Conservation (phyloP, 2,329 filamentous ascomycete species). For the Pseudopithomyces chartarum region DNA sequence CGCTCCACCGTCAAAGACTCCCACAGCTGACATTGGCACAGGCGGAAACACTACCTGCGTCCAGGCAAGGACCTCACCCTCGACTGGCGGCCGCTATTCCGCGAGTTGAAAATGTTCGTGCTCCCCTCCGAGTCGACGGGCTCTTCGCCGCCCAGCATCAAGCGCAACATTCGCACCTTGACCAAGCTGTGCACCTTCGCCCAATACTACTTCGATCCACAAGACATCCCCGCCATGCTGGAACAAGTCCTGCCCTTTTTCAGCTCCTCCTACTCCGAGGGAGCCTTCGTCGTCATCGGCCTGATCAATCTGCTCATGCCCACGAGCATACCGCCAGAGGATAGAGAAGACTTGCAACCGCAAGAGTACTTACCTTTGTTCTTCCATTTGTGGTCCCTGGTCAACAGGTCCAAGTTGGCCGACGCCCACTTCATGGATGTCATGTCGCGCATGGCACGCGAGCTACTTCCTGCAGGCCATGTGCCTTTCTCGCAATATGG, state of each 20-base stretch:
- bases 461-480: slow-evolving; percentile 75
- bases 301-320: slow-evolving; percentile 86
- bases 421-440: slow-evolving; percentile 90
- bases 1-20: not conserved
- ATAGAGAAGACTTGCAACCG: slow-evolving; percentile 77
- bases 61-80: slow-evolving; percentile 87
- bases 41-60: slow-evolving; percentile 93
- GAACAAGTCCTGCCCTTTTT: slow-evolving; percentile 67
- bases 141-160: slow-evolving; percentile 65
- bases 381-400: slow-evolving; percentile 94
- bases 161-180: slow-evolving; percentile 72
- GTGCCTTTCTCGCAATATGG: slow-evolving; percentile 84
- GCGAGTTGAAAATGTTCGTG: slow-evolving; percentile 88
- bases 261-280: slow-evolving; percentile 88
- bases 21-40: slow-evolving; percentile 47
- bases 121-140: slow-evolving; percentile 78
- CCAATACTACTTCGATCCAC: slow-evolving; percentile 90
- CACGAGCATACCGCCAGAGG: slow-evolving; percentile 75
- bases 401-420: slow-evolving; percentile 85
- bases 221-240: slow-evolving; percentile 75
- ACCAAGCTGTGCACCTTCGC: slow-evolving; percentile 90
- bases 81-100: slow-evolving; percentile 92
- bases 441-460: slow-evolving; percentile 82
- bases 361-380: slow-evolving; percentile 89
- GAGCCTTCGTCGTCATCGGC: slow-evolving; percentile 90